Base-by-base conservation (phyloP, 106 monocot genomes). In the Dactylorhiza incarnata region DNA sequence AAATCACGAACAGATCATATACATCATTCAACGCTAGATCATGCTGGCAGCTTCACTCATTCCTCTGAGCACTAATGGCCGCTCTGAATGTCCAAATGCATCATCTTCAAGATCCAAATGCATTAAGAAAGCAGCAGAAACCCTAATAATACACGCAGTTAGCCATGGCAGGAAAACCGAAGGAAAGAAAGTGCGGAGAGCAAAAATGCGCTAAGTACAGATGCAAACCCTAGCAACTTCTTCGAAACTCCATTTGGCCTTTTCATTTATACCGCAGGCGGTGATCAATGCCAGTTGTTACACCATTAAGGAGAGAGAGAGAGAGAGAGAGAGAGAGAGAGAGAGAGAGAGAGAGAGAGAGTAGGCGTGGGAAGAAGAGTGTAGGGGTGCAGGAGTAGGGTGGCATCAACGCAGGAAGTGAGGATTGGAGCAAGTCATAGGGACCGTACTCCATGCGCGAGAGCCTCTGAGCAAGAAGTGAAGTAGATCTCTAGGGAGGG, bases 31-130 rank as follows among this genome's bases (percentile, higher is more conserved):
- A 46, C 68, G 80, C 73, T 83, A 85, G 85, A 89, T 89, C 89
- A 89, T 89, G 88, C 88, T 85, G 88, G 88, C 88, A 88, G 88
- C 88, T 88, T 88, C 88, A 88, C 85, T 78, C 77, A 45, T 88
- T 88, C 88, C 85, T 74, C 58, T 47, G 44, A 73, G 73, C 84
- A 84, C 74, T 65, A 49, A 43, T 14, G 23, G 24, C 25, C n/a
- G n/a, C n/a, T n/a, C n/a, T 63, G 24, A 63, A 22, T 63, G n/a
- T 63, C 62, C 2, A 8, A 10, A 3, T 23, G 25, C 62, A 3
- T 63, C 49, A 6, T 5, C 49, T 50, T 50, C 52, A 52, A 3
- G 52, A 11, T 13, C 14, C 52, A 13, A 11, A 52, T 52, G 10
- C 52, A 52, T 3, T n/a, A n/a, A n/a, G 15, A 52, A 52, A 55